A percentile compares a stretch with the other conserved stretches of the same genome.
Evolutionary conservation across 805 yeast genomes (phyloP).

Genomic region (Dipodascopsis uninucleata): DNA sequence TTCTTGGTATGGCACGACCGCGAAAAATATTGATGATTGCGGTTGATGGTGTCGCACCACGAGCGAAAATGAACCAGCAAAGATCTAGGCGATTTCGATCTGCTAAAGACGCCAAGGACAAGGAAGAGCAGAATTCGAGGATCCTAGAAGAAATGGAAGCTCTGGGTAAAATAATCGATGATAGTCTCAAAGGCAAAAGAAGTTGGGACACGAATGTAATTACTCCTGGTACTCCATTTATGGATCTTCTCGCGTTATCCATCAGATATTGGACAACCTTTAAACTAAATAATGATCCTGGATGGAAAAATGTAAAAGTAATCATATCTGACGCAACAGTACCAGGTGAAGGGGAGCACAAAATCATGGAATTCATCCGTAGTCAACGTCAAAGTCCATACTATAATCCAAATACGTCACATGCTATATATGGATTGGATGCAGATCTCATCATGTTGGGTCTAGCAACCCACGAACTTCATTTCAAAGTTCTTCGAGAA

Average conservation of each 20-base stretch:
- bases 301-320: conserved; percentile 82
- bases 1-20: conserved; percentile 90
- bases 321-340: conserved; percentile 93
- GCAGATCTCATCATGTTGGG: conserved; percentile 97
- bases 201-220: conserved; percentile 95
- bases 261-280: conserved; percentile 89
- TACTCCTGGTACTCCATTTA: conserved; percentile 98
- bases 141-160: conserved; percentile 56
- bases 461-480: conserved; percentile 96
- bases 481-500: conserved; percentile 87
- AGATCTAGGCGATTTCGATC: conserved; percentile 89
- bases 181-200: conserved; percentile 64
- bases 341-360: conserved; percentile 99
- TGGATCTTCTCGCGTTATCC: conserved; percentile 82
- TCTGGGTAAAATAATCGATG: conserved; percentile 73
- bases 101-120: conserved; percentile 83
- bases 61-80: conserved; percentile 98
- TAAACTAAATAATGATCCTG: conserved; percentile 83
- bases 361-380: conserved; percentile 92
- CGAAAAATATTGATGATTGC: conserved; percentile 90
- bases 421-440: conserved; percentile 94
- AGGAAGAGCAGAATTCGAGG: conserved; percentile 64
- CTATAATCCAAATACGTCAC: conserved; percentile 90
- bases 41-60: conserved; percentile 98
- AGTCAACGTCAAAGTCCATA: conserved; percentile 82